Base-by-base conservation (phyloP, 2,329 filamentous ascomycete species). In the Pseudocercospora cruenta region DNA sequence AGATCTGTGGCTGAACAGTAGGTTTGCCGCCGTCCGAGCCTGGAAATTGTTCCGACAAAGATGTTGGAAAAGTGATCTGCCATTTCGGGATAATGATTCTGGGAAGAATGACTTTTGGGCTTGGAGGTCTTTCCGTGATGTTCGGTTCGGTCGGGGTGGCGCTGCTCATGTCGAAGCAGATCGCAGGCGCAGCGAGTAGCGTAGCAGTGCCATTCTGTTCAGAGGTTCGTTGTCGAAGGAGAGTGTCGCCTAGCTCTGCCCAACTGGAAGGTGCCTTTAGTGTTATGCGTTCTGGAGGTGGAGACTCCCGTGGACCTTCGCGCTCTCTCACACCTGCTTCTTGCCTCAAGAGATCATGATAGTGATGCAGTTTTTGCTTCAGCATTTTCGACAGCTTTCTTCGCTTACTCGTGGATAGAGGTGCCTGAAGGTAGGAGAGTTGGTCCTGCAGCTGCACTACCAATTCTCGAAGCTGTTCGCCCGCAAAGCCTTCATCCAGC, bases 341-440 rank as follows among this genome's bases (percentile, higher is more conserved):
- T n/a, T 62, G 60, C 24, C 58, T 55, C 21, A 69, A 63, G 78
- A 70, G 83, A 73, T 71, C 80, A 79, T 59, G 80, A 79, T 86
- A 88, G 1, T 84, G 82, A 73, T 87, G 85, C 45, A 86, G 78
- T 49, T 84, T 83, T 55, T 80, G 81, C 71, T 82, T 84, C n/a
- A 89, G 75, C 28, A 82, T 79, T 53, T 80, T 81, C 12, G 84
- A 81, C 12, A 88, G 78, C 55, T 82, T 81, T 68, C 83, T 84
- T 14, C 78, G 77, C 67, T 83, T 85, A 67, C 83, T 81, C 26
- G 80, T 79, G 47, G 82, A 82, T 2, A 84, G 72, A 3, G 85
- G 84, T 4, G 82, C 76, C 70, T 86, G 84, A 47, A 82, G 77
- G 24, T 84, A 74, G 9, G 87, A 87, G 14, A 89, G 76, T 49